A percentile compares a stretch with the other conserved stretches of the same genome.
phyloP scores from a whole-genome alignment of 768 basidiomycete species.

The Calocybe gangraenosa region DNA sequence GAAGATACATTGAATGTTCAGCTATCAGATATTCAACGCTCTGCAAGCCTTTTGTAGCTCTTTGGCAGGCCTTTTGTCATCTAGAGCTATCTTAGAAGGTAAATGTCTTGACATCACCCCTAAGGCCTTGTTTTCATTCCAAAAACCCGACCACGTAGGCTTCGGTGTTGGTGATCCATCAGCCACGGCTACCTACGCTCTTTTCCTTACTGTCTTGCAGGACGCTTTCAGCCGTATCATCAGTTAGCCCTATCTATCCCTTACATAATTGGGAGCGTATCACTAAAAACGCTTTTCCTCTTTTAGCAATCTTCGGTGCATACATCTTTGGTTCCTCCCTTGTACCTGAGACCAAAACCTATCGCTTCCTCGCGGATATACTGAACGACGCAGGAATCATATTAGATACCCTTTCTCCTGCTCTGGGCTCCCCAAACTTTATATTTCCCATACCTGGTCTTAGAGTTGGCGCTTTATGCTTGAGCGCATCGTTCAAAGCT shows the following conservation, averaged over 20 bases:
- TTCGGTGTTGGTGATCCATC: slow-evolving; percentile 69
- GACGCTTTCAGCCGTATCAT: slow-evolving; percentile 61
- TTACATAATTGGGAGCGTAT: background rate
- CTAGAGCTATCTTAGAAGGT: slow-evolving; percentile 69
- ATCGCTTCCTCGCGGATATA: slow-evolving; percentile 63
- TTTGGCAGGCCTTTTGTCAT: slow-evolving; percentile 56
- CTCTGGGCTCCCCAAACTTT: slow-evolving; percentile 35
- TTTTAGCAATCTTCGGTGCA: slow-evolving; percentile 58
- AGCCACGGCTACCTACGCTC: slow-evolving; percentile 61
- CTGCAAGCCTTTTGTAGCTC: slow-evolving; percentile 71
- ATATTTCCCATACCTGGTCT: slow-evolving; percentile 32
- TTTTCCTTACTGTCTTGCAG: slow-evolving; percentile 62
- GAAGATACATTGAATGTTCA: slow-evolving; percentile 21
- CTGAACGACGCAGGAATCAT: slow-evolving; percentile 59
- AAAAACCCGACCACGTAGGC: slow-evolving; percentile 28
- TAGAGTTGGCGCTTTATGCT: slow-evolving; percentile 47
- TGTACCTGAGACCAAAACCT: slow-evolving; percentile 67
- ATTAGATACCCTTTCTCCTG: slow-evolving; percentile 57
- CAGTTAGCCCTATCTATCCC: slow-evolving; percentile 35
- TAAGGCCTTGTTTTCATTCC: background rate
- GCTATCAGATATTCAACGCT: slow-evolving; percentile 65
- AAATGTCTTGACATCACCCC: background rate
- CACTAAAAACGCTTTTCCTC: background rate
- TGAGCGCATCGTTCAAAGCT: slow-evolving; percentile 55
- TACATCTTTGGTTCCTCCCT: slow-evolving; percentile 62